These are phyloP conservation scores for Cyphellophora attinorum DNA, from an alignment of 2,329 filamentous ascomycete species.

Conservation along the genomic window DNA sequence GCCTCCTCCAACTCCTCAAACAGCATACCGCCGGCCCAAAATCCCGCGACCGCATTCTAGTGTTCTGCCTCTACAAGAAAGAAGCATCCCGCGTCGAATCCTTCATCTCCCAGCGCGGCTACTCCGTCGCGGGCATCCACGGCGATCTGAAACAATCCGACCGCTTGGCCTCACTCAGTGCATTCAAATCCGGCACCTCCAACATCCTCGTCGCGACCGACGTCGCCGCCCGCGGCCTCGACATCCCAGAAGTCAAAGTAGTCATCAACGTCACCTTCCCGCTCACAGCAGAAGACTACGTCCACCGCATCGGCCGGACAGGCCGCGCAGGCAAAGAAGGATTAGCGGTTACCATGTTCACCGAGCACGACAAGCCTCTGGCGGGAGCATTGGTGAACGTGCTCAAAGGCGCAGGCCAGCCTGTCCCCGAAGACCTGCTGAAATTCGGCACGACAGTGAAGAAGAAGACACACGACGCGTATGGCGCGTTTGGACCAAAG, in stretches of 20 bases:
- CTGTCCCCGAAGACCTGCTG: slow-evolving; percentile 78
- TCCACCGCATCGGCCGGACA: slow-evolving; percentile 92
- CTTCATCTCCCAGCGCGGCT: slow-evolving; percentile 67
- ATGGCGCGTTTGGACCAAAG: slow-evolving; percentile 83
- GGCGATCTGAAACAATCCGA: slow-evolving; percentile 86
- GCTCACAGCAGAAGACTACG: slow-evolving; percentile 91
- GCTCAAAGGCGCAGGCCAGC: slow-evolving; percentile 82
- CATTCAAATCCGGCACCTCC: slow-evolving; percentile 79
- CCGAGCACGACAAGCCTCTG: slow-evolving; percentile 84
- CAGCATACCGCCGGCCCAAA: slow-evolving; percentile 64
- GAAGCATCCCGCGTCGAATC: slow-evolving; percentile 83
- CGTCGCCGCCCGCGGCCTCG: slow-evolving; percentile 84
- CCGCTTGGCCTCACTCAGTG: slow-evolving; percentile 73
- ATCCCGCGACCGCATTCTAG: slow-evolving; percentile 73
- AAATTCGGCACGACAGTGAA: slow-evolving; percentile 98
- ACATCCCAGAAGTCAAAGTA: slow-evolving; percentile 90
- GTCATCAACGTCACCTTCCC: slow-evolving; percentile 95
- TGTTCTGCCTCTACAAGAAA: slow-evolving; percentile 98
- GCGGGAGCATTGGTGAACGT: slow-evolving; percentile 92
- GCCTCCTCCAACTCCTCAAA: slow-evolving; percentile 72
- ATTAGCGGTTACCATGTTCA: slow-evolving; percentile 86
- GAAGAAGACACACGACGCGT: slow-evolving; percentile 94
- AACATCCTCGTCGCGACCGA: slow-evolving; percentile 89
- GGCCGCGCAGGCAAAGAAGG: slow-evolving; percentile 86
- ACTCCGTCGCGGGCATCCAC: slow-evolving; percentile 83